phyloP scores from a whole-genome alignment of 2,329 filamentous ascomycete species.

The Arthrobotrys megalospora region DNA sequence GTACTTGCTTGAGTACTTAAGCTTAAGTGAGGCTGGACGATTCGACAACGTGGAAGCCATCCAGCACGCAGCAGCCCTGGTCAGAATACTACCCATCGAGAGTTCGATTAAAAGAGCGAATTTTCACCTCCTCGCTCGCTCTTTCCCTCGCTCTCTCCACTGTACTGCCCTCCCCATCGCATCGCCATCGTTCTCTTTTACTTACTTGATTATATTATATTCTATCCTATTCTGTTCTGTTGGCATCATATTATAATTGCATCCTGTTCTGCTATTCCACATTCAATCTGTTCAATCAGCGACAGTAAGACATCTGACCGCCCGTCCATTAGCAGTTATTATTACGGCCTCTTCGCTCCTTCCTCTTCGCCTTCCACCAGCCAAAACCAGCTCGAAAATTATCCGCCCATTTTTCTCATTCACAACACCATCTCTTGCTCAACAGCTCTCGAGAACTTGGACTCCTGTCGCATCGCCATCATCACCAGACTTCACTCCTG shows the following conservation, averaged over 20 bases:
- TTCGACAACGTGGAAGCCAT: conserved; percentile 22
- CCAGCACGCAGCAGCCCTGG: background rate
- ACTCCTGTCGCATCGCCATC: background rate
- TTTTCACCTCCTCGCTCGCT: conserved; percentile 39
- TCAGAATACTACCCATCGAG: background rate
- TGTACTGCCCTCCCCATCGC: no score
- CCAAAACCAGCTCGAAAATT: conserved; percentile 33
- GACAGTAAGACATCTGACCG: conserved; percentile 26
- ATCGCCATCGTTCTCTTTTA: background rate
- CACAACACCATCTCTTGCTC: conserved; percentile 9
- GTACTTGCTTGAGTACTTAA: no score
- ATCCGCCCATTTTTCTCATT: conserved; percentile 22
- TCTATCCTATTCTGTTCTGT: background rate
- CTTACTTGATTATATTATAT: background rate
- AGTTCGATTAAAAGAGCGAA: conserved; percentile 26
- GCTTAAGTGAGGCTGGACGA: conserved; percentile 7
- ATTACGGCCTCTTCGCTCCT: conserved; percentile 30
- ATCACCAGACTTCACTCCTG: conserved; percentile 1
- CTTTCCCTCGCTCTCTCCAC: background rate
- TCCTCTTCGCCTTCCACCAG: conserved; percentile 33
- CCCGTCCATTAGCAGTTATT: background rate
- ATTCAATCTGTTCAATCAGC: background rate
- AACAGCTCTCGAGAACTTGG: background rate
- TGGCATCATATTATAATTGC: background rate
- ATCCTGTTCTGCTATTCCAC: background rate